These are phyloP conservation scores for Effrenium voratum DNA, from an alignment of 73 alveolate species.

Conservation along the genomic window DNA sequence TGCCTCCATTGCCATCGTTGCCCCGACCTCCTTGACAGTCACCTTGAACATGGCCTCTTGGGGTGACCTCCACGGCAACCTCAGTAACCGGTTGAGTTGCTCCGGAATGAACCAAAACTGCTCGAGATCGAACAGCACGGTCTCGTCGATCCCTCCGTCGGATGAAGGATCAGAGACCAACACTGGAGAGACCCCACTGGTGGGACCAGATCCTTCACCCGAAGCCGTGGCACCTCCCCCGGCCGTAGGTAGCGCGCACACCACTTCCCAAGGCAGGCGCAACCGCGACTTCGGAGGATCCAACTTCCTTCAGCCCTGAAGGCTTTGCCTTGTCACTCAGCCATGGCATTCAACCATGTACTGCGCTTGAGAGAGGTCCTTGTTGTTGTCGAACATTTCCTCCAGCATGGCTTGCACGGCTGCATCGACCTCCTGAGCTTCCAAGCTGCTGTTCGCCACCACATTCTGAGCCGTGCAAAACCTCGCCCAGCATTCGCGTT, in stretches of 20 bases:
- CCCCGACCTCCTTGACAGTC: not conserved
- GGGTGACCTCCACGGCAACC: not conserved
- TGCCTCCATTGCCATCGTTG: not conserved
- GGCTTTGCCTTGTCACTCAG: not conserved
- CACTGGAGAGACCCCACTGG: not conserved
- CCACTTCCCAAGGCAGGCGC: constrained; percentile 30
- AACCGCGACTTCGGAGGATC: constrained; percentile 31
- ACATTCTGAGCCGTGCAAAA: not conserved
- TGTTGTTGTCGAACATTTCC: not conserved
- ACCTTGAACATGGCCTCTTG: not conserved
- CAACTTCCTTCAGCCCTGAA: constrained; percentile 17
- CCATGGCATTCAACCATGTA: not conserved
- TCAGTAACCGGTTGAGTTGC: too few relatives aligned
- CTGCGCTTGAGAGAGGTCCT: not conserved
- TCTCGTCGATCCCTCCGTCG: constrained; percentile 54
- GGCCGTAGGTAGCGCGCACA: constrained; percentile 33
- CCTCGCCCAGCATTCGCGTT: not conserved
- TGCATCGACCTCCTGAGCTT: not conserved
- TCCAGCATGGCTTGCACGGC: not conserved
- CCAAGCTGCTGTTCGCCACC: not conserved
- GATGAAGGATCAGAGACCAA: constrained; percentile 15
- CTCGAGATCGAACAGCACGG: not conserved
- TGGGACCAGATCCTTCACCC: constrained; percentile 1
- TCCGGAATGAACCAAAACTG: not conserved
- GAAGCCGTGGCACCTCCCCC: constrained; percentile 4